Conservation (phyloP, 306 rosid genomes). For the Malus asiatica region DNA sequence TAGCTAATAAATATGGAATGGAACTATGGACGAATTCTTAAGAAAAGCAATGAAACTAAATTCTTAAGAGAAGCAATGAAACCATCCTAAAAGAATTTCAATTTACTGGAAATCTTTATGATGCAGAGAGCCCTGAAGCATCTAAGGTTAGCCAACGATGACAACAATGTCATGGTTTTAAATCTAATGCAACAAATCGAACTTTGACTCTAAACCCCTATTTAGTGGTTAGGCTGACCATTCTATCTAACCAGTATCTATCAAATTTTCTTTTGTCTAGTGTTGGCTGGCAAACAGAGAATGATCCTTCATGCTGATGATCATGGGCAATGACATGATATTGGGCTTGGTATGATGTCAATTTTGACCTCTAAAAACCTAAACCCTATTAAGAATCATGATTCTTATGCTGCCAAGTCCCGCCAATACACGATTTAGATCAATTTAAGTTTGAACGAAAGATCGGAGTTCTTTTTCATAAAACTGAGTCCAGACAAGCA, state of each 20-base stretch:
- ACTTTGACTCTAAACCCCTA: background rate
- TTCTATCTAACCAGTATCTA: background rate
- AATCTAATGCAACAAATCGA: background rate
- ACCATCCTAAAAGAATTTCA: background rate
- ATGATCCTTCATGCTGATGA: background rate
- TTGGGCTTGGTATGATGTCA: background rate
- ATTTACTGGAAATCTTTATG: background rate
- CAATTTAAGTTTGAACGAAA: background rate
- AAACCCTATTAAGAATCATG: background rate
- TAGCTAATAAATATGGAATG: background rate
- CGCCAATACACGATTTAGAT: background rate
- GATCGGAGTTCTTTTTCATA: background rate
- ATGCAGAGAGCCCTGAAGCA: background rate
- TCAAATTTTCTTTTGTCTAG: background rate
- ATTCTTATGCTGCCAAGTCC: background rate
- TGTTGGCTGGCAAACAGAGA: background rate
- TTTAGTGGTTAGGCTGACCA: background rate
- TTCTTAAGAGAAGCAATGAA: background rate
- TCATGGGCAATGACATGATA: background rate
- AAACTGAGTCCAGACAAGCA: background rate
- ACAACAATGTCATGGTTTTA: background rate
- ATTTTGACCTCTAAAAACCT: background rate
- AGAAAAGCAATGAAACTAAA: background rate
- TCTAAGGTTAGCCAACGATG: background rate
- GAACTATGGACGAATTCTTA: background rate